Base-by-base conservation (phyloP, 1,139 yeast genomes). In the Saccharomycopsis crataegensis region DNA sequence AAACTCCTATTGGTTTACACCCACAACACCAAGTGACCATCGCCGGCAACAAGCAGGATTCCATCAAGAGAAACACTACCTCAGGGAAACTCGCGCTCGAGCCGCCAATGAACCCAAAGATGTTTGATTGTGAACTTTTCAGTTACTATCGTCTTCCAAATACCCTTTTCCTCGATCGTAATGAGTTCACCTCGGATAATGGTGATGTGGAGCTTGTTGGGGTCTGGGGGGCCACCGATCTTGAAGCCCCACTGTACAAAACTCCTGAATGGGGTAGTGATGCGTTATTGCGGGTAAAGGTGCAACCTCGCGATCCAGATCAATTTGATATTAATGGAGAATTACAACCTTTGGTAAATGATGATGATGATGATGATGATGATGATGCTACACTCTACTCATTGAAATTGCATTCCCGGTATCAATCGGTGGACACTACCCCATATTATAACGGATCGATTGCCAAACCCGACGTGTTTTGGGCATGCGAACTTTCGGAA, bases 161-260 rank as follows among this genome's bases (percentile, higher is more conserved):
- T 36, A 59, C 64, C 11, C 57, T 73, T 22, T 73, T 73, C 54
- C 61, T 72, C 31, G 77, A 73, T 61, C 61, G 64, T 58, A 72
- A 72, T 59, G 75, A 73, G 60, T 64, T 70, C 33, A 63, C 62
- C 53, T 22, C 34, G 11, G 31, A 34, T 12, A 37, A 37, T 14
- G 37, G 16, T 8, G 16, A 22, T 11, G 17, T 50, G 14, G 38
- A 55, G 16, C 60, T 72, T 16, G 53, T 70, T 6, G 72, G 67
- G 0, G 65, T 70, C 3, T 73, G 76, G 74, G 77, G 77, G 6
- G 40, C 16, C n/a, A 64, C 71, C 1, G 75, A 73, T 56, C 63
- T 73, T 12, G 77, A 73, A 53, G 28, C 28, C 12, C 56, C 59
- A 16, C 49, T 48, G 33, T 57, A 57, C 34, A 52, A 36, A 5